Evolutionary conservation across 495 filamentous ascomycete species (phyloP), one percentile per base, ranked within the genome.

Genomic region (Usnea hakonensis): DNA sequence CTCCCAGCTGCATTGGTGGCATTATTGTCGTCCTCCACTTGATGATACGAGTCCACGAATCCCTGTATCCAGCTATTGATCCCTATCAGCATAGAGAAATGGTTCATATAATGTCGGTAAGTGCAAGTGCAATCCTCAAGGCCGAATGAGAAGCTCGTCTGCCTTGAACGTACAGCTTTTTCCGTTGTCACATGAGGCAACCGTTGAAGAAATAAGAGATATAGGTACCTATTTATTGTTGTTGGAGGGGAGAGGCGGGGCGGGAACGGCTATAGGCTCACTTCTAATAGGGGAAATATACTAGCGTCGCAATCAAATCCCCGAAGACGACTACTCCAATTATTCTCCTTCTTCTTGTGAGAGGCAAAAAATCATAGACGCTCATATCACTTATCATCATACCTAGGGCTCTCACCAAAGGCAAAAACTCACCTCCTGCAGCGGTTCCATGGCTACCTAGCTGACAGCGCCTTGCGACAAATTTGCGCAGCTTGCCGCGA

Each of bases 401-500:
- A n/a, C n/a, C n/a, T n/a, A n/a, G n/a, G n/a, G n/a, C n/a, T n/a
- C n/a, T 48, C 9, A 26, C 23, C 16, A 52, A 30, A 50, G 46
- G 48, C 28, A 52, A 7, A 26, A 52, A 14, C 5, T 30, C 28
- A 32, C 13, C 23, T 7, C 14, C 28, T 17, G n/a, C 28, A 19
- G 48, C 28, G 28, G 32, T 32, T 28, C 28, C 28, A 32, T 52
- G 23, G 23, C 23, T 50, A 16, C 5, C 28, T 32, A 6, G 16
- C 5, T 32, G 5, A 52, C 2, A 32, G 48, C 48, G 28, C 48
- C 48, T 52, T 17, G 28, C 48, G 48, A 52, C 16, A 19, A 33
- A 52, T 52, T 52, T 28, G 48, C 48, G 48, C 48, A 52, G 48
- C 48, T 52, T 52, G 28, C 26, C 48, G 48, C 48, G 48, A 28